Conservation (phyloP, 1,284 basidiomycete species). For the Vanrija sp. region DNA sequence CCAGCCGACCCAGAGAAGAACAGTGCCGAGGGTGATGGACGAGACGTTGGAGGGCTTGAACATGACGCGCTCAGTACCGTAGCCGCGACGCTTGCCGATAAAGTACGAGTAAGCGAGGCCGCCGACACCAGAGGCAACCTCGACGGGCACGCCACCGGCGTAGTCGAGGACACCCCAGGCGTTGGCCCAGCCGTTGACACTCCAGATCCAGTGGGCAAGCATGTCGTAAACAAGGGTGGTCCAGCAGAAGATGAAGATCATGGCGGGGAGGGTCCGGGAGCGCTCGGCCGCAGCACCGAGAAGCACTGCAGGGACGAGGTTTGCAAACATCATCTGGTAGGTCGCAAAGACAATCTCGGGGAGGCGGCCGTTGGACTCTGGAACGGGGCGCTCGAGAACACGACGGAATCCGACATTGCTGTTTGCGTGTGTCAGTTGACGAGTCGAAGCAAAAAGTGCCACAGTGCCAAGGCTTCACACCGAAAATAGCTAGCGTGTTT, state of each 20-base stretch:
- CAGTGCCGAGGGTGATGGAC: constrained; percentile 74
- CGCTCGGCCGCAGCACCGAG: constrained; percentile 74
- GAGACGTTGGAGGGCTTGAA: constrained; percentile 90
- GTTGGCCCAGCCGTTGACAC: constrained; percentile 75
- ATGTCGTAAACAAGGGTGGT: constrained; percentile 62
- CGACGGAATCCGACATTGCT: constrained; percentile 56
- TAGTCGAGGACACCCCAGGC: constrained; percentile 82
- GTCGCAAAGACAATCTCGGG: constrained; percentile 65
- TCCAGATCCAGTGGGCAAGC: constrained; percentile 74
- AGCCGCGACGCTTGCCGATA: constrained; percentile 56
- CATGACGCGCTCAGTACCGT: constrained; percentile 75
- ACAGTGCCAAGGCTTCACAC: too few relatives aligned
- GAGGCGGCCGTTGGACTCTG: constrained; percentile 57
- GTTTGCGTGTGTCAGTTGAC: neutral
- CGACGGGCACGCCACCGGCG: constrained; percentile 83
- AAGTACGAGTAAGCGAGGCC: constrained; percentile 78
- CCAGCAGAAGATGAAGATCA: constrained; percentile 86
- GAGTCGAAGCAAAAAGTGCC: neutral
- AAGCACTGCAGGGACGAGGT: constrained; percentile 54
- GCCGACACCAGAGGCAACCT: constrained; percentile 83
- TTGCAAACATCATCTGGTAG: constrained; percentile 64
- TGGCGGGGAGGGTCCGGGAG: constrained; percentile 77
- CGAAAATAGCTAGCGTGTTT: too few relatives aligned
- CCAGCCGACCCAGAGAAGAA: constrained; percentile 86
- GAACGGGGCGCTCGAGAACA: constrained; percentile 72